These are phyloP conservation scores for Picea glauca DNA, from an alignment of 75 land plant species.

Conservation along the genomic window DNA sequence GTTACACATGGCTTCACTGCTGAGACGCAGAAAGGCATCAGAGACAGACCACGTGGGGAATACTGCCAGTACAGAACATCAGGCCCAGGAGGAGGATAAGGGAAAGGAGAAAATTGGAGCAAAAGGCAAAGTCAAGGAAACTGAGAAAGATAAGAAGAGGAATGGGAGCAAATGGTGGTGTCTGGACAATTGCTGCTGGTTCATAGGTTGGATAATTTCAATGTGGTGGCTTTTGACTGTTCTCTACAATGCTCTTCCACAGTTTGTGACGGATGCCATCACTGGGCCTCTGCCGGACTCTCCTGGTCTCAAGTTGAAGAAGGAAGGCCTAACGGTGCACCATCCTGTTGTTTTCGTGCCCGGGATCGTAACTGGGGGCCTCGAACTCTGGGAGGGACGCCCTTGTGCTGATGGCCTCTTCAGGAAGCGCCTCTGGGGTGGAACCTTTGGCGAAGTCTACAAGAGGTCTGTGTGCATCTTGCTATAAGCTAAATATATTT, in stretches of 20 bases:
- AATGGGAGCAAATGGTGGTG: conserved; percentile 39
- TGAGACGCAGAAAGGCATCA: too few species aligned
- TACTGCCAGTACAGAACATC: too few species aligned
- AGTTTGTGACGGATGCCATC: conserved; percentile 29
- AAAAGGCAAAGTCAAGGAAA: too few species aligned
- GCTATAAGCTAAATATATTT: too few species aligned
- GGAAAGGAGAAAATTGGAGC: too few species aligned
- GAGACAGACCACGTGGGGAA: too few species aligned
- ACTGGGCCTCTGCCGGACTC: conserved; percentile 45
- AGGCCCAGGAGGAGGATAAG: too few species aligned
- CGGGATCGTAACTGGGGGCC: conserved; percentile 77
- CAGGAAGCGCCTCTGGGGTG: conserved; percentile 41
- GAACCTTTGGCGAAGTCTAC: conserved; percentile 59
- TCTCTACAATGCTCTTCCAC: conserved; percentile 51
- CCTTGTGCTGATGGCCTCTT: conserved; percentile 75
- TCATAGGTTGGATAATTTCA: conserved; percentile 55
- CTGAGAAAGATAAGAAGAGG: too few species aligned
- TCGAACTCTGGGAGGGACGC: conserved; percentile 80
- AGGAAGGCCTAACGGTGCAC: conserved; percentile 41
- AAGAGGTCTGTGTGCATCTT: conserved; percentile 35
- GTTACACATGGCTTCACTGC: not conserved
- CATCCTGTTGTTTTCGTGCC: conserved; percentile 82
- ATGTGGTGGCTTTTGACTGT: conserved; percentile 64
- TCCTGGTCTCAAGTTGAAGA: conserved; percentile 50
- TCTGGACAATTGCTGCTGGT: conserved; percentile 66